These are phyloP conservation scores for Fusarium praegraminearum DNA, from an alignment of 2,329 filamentous ascomycete genomes.

Conservation along the genomic window DNA sequence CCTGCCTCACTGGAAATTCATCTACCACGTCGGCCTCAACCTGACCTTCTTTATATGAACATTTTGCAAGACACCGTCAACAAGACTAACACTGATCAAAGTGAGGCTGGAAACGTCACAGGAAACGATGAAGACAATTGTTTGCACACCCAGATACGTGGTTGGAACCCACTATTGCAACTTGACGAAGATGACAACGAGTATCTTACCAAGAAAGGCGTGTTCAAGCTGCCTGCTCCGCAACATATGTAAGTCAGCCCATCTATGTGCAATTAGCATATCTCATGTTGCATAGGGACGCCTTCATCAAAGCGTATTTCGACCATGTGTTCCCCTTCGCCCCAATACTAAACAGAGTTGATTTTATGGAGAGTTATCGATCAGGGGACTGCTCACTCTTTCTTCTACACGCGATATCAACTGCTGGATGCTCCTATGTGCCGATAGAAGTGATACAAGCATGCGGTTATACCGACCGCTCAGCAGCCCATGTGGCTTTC, in stretches of 20 bases:
- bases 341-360: constrained; percentile 15
- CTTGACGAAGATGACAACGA: constrained; percentile 29
- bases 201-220: constrained; percentile 34
- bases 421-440: constrained; percentile 1
- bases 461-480: constrained; percentile 25
- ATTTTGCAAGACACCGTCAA: constrained; percentile 31
- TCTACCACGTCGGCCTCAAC: not conserved
- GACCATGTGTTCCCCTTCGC: constrained; percentile 28
- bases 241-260: not conserved
- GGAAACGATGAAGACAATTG: not conserved
- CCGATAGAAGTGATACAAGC: constrained; percentile 14
- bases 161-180: constrained; percentile 13
- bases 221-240: constrained; percentile 28
- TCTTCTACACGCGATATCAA: constrained; percentile 16
- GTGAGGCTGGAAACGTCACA: not conserved
- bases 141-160: constrained; percentile 10
- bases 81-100: fast-evolving
- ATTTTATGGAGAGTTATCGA: constrained; percentile 21
- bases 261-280: fast-evolving
- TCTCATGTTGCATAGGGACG: constrained; percentile 5
- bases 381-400: constrained; percentile 26
- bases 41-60: constrained; percentile 32
- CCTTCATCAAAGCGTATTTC: constrained; percentile 29
- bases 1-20: not conserved
- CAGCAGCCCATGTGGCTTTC: constrained; percentile 23